phyloP scores from a whole-genome alignment of 345 rosid species.

The Noccaea bulbosa region DNA sequence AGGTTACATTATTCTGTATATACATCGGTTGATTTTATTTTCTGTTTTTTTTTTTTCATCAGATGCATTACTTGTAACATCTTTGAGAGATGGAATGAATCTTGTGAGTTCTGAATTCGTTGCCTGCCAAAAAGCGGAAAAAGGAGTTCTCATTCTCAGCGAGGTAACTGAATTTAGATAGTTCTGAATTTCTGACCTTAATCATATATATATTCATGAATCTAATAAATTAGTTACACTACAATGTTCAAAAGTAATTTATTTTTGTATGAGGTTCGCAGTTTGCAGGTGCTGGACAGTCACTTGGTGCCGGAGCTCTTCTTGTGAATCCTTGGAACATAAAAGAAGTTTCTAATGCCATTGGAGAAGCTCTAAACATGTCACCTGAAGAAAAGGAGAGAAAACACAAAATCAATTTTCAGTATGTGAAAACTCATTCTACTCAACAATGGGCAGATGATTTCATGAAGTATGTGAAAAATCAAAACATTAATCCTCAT shows the following conservation, averaged over 20 bases:
- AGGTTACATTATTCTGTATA: not conserved
- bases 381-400: constrained; percentile 77
- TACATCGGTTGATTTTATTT: not conserved
- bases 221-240: not conserved
- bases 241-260: not conserved
- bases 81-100: constrained; percentile 98
- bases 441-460: constrained; percentile 99
- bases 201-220: not conserved
- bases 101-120: constrained; percentile 98
- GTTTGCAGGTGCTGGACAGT: constrained; percentile 99
- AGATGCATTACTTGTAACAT: constrained; percentile 96
- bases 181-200: not conserved
- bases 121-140: constrained; percentile 91
- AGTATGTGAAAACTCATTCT: constrained; percentile 75
- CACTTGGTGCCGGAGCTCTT: constrained; percentile 97
- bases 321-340: constrained; percentile 98
- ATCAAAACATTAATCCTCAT: constrained; percentile 15
- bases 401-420: constrained; percentile 74
- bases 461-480: constrained; percentile 72
- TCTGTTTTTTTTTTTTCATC: constrained; percentile 23
- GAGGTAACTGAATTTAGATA: constrained; percentile 59
- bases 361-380: constrained; percentile 81
- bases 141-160: constrained; percentile 97
- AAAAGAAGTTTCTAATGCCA: constrained; percentile 89
- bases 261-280: constrained; percentile 42